Evolutionary conservation across 805 yeast genomes (phyloP).

Genomic region (Suhomyces emberorum): DNA sequence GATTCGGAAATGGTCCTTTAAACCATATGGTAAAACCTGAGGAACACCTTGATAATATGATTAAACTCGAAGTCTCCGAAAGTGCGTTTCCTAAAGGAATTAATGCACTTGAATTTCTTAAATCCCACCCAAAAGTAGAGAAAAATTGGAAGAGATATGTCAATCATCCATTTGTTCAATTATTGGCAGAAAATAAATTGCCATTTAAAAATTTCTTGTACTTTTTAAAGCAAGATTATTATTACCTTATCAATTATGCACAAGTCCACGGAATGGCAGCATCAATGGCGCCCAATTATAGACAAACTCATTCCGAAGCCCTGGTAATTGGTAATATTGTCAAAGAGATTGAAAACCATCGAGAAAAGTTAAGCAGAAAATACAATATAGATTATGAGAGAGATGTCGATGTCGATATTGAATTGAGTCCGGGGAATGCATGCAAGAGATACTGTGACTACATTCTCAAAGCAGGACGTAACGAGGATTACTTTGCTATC

Average conservation of each 20-base stretch:
- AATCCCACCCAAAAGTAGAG: slow-evolving; percentile 51
- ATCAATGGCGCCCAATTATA: slow-evolving; percentile 54
- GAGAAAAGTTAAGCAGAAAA: slow-evolving; percentile 40
- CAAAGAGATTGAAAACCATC: slow-evolving; percentile 56
- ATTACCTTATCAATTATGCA: slow-evolving; percentile 66
- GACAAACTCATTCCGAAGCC: slow-evolving; percentile 49
- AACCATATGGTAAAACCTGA: slow-evolving; percentile 54
- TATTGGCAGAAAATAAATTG: slow-evolving; percentile 51
- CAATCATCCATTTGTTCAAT: slow-evolving; percentile 58
- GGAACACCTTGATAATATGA: slow-evolving; percentile 6
- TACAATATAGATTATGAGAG: slow-evolving; percentile 40
- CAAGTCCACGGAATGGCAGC: slow-evolving; percentile 63
- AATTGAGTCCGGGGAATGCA: slow-evolving; percentile 51
- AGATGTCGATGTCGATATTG: slow-evolving; percentile 37
- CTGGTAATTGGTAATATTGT: slow-evolving; percentile 49
- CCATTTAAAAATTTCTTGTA: slow-evolving; percentile 49
- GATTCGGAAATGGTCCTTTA: slow-evolving; percentile 66
- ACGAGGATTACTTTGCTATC: slow-evolving; percentile 59
- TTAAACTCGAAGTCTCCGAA: background rate
- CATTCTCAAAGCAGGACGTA: slow-evolving; percentile 49
- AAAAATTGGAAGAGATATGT: slow-evolving; percentile 57
- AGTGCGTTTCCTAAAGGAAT: background rate
- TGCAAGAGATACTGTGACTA: slow-evolving; percentile 61
- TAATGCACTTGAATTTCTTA: slow-evolving; percentile 43
- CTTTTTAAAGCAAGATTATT: slow-evolving; percentile 62